Base-by-base conservation (phyloP, 768 basidiomycete species). In the Boletus sensibilis region DNA sequence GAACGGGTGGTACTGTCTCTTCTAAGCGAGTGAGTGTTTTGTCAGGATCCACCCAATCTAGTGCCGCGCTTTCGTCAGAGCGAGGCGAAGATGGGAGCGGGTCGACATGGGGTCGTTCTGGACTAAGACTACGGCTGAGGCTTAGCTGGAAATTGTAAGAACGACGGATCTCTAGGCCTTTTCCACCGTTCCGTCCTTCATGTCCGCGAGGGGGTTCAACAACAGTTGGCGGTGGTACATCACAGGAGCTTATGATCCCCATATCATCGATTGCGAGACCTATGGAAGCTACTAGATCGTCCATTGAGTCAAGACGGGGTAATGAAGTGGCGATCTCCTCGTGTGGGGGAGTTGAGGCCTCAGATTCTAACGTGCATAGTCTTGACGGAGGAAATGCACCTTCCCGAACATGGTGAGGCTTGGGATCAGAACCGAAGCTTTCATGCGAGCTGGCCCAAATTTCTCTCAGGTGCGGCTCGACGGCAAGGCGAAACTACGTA, bases 351-450 rank as follows among this genome's bases (percentile, higher is more conserved):
- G 40, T 6, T 20, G 40, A 31, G 14, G 51, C 40, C 14, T 57
- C 61, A 34, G 67, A 65, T 41, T 68, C 67, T 21, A 64, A 57
- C 48, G 64, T 63, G 67, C 57, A 65, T 61, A 68, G 50, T 51
- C 71, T 68, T 40, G 77, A 82, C 0, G 82, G 82, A 48, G 82
- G 74, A 64, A 86, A 87, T 7, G 88, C 89, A 52, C 85, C 87
- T 76, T 91, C 88, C 40, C 88, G 73, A 33, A 69, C 57, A 53
- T 79, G 78, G 45, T 65, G 59, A 44, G 68, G 49, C n/a, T 45
- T 61, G 25, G n/a, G 38, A 43, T 62, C 55, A 14, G 51, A 53
- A 34, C 35, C 31, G 29, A 59, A 48, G 46, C 60, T 59, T 73
- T 61, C 76, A 66, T 65, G 50, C 2, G 64, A 51, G 47, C 64